phyloP scores from a whole-genome alignment of 2,329 filamentous ascomycete species.

The Purpureocillium takamizusanense region DNA sequence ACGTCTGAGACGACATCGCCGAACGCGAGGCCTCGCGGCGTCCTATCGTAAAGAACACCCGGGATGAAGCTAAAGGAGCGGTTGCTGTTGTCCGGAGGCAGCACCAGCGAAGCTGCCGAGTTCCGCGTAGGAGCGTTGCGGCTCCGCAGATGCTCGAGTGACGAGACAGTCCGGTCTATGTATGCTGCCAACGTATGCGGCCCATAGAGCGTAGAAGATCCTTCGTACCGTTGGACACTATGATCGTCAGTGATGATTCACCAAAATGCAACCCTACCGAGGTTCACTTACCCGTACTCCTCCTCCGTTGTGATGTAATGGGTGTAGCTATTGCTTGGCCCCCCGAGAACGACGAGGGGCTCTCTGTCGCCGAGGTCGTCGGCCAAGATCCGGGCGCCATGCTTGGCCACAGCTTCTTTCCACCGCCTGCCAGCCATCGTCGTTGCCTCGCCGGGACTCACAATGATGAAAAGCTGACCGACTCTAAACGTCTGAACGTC shows the following conservation, averaged over 20 bases:
- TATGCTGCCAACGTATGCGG: conserved; percentile 78
- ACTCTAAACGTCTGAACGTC: conserved; percentile 80
- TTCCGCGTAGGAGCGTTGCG: conserved; percentile 22
- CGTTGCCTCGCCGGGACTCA: conserved; percentile 79
- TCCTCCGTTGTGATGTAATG: conserved; percentile 69
- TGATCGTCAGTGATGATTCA: conserved; percentile 8
- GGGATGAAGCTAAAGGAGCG: conserved; percentile 69
- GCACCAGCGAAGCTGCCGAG: conserved; percentile 35
- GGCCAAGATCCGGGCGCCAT: conserved; percentile 32
- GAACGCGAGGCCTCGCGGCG: conserved; percentile 57
- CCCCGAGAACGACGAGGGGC: conserved; percentile 71
- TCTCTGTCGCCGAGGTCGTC: conserved; percentile 31
- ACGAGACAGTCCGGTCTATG: conserved; percentile 67
- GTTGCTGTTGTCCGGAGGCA: conserved; percentile 71
- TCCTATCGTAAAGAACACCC: conserved; percentile 63
- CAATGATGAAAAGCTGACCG: conserved; percentile 74
- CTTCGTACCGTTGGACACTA: conserved; percentile 77
- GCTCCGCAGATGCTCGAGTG: conserved; percentile 56
- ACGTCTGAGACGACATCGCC: conserved; percentile 55
- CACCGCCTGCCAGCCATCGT: conserved; percentile 89
- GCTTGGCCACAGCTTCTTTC: conserved; percentile 58
- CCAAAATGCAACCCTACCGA: neutral
- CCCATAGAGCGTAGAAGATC: conserved; percentile 80
- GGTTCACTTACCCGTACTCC: conserved; percentile 37
- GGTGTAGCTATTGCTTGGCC: conserved; percentile 80